These are phyloP conservation scores for Pseudocohnilembus persalinus DNA, from an alignment of 169 alveolate genomes.

Conservation along the genomic window DNA sequence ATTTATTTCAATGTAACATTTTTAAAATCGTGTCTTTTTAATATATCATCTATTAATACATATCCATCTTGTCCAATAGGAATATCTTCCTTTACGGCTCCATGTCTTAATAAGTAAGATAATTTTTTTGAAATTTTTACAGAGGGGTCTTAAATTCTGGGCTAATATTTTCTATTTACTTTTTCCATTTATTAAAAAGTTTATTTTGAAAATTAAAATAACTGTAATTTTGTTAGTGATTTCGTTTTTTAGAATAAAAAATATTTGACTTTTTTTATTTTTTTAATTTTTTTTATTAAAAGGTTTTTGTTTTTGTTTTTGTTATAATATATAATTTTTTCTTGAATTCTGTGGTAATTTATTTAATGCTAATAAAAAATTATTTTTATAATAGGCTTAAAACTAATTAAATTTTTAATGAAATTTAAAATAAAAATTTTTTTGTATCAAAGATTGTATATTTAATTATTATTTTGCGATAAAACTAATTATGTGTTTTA, in stretches of 20 bases:
- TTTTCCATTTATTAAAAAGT: not conserved
- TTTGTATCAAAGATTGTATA: too few relatives aligned
- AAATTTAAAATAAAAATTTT: too few relatives aligned
- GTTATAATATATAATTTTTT: too few relatives aligned
- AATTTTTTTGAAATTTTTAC: slow-evolving; percentile 56
- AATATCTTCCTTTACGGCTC: slow-evolving; percentile 73
- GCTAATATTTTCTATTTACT: not conserved
- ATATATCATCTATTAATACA: slow-evolving; percentile 59
- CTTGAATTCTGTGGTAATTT: too few relatives aligned
- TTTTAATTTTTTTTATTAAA: too few relatives aligned
- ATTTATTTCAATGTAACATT: slow-evolving; percentile 42
- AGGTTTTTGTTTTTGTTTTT: not conserved
- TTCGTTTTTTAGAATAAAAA: not conserved
- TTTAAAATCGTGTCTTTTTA: slow-evolving; percentile 10
- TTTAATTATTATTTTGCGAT: too few relatives aligned
- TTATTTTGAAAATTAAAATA: too few relatives aligned
- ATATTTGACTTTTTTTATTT: too few relatives aligned
- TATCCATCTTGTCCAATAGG: slow-evolving; percentile 72
- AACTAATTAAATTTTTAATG: too few relatives aligned
- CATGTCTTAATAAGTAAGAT: slow-evolving; percentile 74
- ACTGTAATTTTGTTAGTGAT: not conserved
- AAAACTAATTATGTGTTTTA: too few relatives aligned
- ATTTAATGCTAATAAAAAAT: too few relatives aligned
- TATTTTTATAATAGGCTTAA: too few relatives aligned
- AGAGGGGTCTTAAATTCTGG: not conserved